Evolutionary conservation across 2,329 filamentous ascomycete species (phyloP), one percentile per base, ranked within the genome.

Genomic region (Epichloe elymi): DNA sequence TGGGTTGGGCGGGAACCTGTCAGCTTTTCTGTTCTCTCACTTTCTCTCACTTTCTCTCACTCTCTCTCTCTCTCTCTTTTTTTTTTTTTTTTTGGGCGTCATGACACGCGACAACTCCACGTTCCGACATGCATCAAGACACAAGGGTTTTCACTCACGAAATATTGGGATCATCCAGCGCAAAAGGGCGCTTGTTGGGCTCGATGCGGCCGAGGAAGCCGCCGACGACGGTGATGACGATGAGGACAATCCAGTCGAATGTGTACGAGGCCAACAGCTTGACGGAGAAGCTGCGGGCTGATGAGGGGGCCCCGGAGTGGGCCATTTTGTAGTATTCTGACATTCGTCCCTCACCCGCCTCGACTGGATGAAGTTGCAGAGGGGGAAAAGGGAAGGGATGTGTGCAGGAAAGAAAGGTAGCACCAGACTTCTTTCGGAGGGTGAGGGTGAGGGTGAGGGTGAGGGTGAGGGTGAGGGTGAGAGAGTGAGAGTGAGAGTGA

Each of bases 221-320:
- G 51, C 77, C 82, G 26, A 82, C 70, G 15, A 71, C 75, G 26
- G 74, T 80, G 36, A 81, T 74, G 46, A 65, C 71, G 44, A 85
- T 66, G 54, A 86, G 78, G 46, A 86, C 68, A 19, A 86, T 64
- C 86, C 86, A 91, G 68, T 90, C 86, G 52, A 87, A 67, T 48
- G 84, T 66, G 63, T 90, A 90, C 20, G 83, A 85, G n/a, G 79
- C 60, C 45, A 86, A 54, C 41, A 72, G 59, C 23, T 63, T 59
- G 11, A 65, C 49, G 3, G 66, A 63, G 55, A 67, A 58, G 55
- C 56, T 54, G 48, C 55, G 52, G 47, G 56, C 53, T 43, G 56
- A 55, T 43, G 56, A 55, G 45, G 56, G 49, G 45, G 50, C 51
- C 51, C 54, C 56, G 26, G 57, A 48, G 26, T 55, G 55, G 54